Evolutionary conservation across 805 yeast genomes (phyloP).

Genomic region (Lipomyces japonicus): DNA sequence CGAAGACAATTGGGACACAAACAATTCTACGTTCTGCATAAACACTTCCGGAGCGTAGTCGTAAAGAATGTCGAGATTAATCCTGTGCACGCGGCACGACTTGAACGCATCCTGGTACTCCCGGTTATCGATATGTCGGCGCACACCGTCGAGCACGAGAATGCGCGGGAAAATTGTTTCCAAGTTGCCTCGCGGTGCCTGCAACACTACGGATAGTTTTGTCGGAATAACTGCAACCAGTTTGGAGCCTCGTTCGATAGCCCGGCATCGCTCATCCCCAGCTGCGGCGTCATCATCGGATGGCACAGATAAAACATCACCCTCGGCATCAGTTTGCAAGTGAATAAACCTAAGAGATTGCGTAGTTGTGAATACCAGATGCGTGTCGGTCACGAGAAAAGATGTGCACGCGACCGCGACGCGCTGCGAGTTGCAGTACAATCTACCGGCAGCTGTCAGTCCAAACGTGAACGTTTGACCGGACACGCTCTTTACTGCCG

Average conservation of each 20-base stretch:
- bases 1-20: constrained; percentile 65
- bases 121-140: constrained; percentile 57
- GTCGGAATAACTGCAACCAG: constrained; percentile 78
- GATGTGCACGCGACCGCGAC: constrained; percentile 79
- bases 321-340: constrained; percentile 40
- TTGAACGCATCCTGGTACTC: constrained; percentile 71
- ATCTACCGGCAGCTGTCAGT: constrained; percentile 66
- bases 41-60: constrained; percentile 80
- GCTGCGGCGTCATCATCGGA: constrained; percentile 33
- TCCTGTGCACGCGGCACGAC: constrained; percentile 84
- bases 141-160: constrained; percentile 79
- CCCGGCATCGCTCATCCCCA: constrained; percentile 77
- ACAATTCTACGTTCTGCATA: constrained; percentile 55
- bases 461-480: constrained; percentile 63
- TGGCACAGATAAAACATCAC: constrained; percentile 35
- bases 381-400: constrained; percentile 63
- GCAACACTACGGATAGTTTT: constrained; percentile 74
- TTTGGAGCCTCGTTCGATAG: constrained; percentile 88
- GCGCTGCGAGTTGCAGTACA: constrained; percentile 58
- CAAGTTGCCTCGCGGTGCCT: constrained; percentile 93
- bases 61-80: constrained; percentile 82
- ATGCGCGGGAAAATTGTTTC: constrained; percentile 93
- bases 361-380: constrained; percentile 80
- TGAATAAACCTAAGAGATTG: constrained; percentile 80
- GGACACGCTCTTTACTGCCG: constrained; percentile 38